These are phyloP conservation scores for Aleurites moluccanus DNA, from an alignment of 441 rosid species.

Conservation along the genomic window DNA sequence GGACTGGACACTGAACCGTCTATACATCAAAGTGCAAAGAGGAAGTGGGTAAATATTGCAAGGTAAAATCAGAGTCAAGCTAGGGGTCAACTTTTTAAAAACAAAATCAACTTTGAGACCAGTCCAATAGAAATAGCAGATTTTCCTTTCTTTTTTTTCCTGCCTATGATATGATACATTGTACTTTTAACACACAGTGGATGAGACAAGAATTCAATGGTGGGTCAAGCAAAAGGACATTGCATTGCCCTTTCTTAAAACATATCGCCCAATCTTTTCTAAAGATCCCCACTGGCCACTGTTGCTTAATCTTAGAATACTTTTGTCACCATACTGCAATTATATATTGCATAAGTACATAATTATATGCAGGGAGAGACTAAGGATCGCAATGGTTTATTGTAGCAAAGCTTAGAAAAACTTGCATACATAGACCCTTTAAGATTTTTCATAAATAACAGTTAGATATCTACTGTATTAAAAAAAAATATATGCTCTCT, in stretches of 20 bases:
- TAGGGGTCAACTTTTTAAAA: neutral
- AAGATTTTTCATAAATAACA: too few relatives aligned
- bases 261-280: neutral
- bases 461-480: too few relatives aligned
- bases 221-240: slow-evolving; percentile 32
- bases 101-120: neutral
- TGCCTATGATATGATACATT: neutral
- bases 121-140: neutral
- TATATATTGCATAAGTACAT: too few relatives aligned
- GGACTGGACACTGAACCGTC: too few relatives aligned
- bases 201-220: slow-evolving; percentile 41
- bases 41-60: neutral
- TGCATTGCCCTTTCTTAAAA: neutral
- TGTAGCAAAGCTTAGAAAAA: too few relatives aligned
- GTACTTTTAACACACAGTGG: slow-evolving; percentile 13
- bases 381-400: too few relatives aligned
- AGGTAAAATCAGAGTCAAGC: neutral
- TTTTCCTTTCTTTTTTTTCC: neutral
- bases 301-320: neutral
- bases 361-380: too few relatives aligned
- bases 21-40: too few relatives aligned
- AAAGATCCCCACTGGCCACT: neutral
- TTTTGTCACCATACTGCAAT: neutral
- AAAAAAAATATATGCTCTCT: too few relatives aligned
- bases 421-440: too few relatives aligned